Evolutionary conservation across 2,329 filamentous ascomycete genomes (phyloP), one percentile per base, ranked within the genome.

Genomic region (Sarocladiaceae sp.): DNA sequence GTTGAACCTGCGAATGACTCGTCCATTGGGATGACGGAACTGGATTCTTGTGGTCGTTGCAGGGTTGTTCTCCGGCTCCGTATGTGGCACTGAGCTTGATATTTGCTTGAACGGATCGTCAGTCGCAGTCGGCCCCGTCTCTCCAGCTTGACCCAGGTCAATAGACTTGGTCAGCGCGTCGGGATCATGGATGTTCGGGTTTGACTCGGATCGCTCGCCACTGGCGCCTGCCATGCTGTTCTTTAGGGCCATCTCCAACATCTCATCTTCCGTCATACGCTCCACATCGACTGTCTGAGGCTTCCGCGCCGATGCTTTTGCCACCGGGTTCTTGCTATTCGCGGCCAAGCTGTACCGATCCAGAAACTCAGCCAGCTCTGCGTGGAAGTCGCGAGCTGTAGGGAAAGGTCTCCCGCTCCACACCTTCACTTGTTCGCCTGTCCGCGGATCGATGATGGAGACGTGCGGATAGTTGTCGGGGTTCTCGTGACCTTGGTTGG

Each of bases 381-480:
- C 88, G 48, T 95, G 78, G 55, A 98, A 97, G 12, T 96, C 90
- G 9, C 76, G 62, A 1, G 88, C 69, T 31, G 75, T 76, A 1
- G 90, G 83, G 44, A 90, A 86, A 1, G 90, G 88, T 7, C 79
- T 74, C 1, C 91, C 90, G 12, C 86, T 89, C 91, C 93, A 97
- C 2, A 90, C 79, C 68, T 98, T 98, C 61, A 98, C 87, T 63
- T 96, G 89, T 66, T 98, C 93, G 48, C 93, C 93, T 1, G 93
- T 98, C 48, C 93, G 78, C 2, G 93, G 93, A 55, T 98, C 93
- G 49, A 98, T 81, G 50, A 98, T 95, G 34, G 89, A 88, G 46
- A 97, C 93, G 60, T 98, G 90, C 5, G 93, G 93, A 60, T 94
- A 98, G 54, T 90, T 89, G 57, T 91, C 85, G n/a, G 82, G 76